Conservation (phyloP, 2,329 filamentous ascomycete species). For the Teratosphaeria destructans region DNA sequence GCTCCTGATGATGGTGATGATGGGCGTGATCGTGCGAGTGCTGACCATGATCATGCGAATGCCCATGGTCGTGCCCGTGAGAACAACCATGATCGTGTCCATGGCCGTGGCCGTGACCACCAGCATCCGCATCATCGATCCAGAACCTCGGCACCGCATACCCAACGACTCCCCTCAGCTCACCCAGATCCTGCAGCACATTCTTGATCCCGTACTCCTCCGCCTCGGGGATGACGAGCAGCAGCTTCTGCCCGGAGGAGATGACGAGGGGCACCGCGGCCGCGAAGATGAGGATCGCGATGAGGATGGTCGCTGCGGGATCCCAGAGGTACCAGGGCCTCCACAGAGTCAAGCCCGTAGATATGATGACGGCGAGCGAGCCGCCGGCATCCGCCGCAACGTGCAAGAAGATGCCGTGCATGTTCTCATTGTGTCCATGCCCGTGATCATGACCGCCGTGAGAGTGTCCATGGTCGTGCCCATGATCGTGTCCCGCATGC, state of each 20-base stretch:
- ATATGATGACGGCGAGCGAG: conserved; percentile 87
- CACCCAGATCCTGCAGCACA: conserved; percentile 70
- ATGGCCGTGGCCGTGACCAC: neutral
- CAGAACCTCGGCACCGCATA: conserved; percentile 88
- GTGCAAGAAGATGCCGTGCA: conserved; percentile 95
- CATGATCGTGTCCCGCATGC: conserved; percentile 36
- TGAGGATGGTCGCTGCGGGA: conserved; percentile 84
- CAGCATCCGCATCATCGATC: conserved; percentile 58
- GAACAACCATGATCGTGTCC: conserved; percentile 20
- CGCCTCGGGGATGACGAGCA: conserved; percentile 75
- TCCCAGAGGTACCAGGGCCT: conserved; percentile 92
- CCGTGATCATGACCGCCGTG: conserved; percentile 22
- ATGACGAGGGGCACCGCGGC: conserved; percentile 81
- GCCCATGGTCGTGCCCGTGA: conserved; percentile 35
- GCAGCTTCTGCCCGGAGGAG: conserved; percentile 69
- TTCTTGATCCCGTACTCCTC: conserved; percentile 83
- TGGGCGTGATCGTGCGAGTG: neutral
- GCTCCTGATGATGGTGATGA: neutral
- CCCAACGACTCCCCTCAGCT: conserved; percentile 71
- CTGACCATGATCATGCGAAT: conserved; percentile 2
- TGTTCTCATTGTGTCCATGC: conserved; percentile 67
- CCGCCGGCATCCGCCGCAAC: conserved; percentile 91
- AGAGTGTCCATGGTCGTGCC: conserved; percentile 45
- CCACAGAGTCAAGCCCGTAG: conserved; percentile 76
- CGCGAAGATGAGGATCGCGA: conserved; percentile 85